Conservation (phyloP, 2,329 filamentous ascomycete species). For the Cytospora piceae region DNA sequence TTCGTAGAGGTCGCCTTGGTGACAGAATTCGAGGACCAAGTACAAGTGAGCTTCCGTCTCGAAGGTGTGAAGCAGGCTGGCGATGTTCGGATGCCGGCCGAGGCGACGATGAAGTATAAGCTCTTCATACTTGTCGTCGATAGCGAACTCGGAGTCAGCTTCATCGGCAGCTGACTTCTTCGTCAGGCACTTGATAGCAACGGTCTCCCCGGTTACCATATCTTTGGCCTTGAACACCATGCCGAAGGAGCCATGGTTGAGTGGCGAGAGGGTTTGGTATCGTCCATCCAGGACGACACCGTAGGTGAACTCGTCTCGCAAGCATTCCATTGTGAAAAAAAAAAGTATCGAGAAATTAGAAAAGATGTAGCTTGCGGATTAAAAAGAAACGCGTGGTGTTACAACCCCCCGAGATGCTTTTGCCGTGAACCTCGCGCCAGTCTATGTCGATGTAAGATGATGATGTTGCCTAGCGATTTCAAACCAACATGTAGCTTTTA, state of each 20-base stretch:
- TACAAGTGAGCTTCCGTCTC: slow-evolving; percentile 91
- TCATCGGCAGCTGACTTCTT: slow-evolving; percentile 72
- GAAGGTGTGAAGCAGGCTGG: slow-evolving; percentile 89
- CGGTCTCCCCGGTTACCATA: slow-evolving; percentile 72
- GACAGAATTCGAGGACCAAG: slow-evolving; percentile 92
- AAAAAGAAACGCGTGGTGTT: slow-evolving; percentile 34
- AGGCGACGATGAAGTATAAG: slow-evolving; percentile 79
- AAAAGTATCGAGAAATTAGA: slow-evolving; percentile 32
- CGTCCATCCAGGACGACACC: slow-evolving; percentile 85
- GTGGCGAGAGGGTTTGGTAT: slow-evolving; percentile 86
- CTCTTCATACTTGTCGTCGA: slow-evolving; percentile 85
- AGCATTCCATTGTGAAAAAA: slow-evolving; percentile 70
- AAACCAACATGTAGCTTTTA: slow-evolving; percentile 20
- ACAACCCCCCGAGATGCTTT: slow-evolving; percentile 34
- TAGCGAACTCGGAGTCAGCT: slow-evolving; percentile 65
- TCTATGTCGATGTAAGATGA: slow-evolving; percentile 32
- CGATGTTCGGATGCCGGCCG: slow-evolving; percentile 83
- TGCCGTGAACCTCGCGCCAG: slow-evolving; percentile 23
- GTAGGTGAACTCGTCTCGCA: slow-evolving; percentile 78
- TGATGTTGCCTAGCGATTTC: slow-evolving; percentile 26
- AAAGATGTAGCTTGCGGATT: slow-evolving; percentile 34
- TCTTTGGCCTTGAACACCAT: slow-evolving; percentile 97
- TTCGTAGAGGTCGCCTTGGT: slow-evolving; percentile 95
- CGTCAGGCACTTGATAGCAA: slow-evolving; percentile 95
- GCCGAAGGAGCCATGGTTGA: slow-evolving; percentile 98